Evolutionary conservation across 2,329 filamentous ascomycete genomes (phyloP), one percentile per base, ranked within the genome.

Genomic region (Kalaharituber pfeilii): DNA sequence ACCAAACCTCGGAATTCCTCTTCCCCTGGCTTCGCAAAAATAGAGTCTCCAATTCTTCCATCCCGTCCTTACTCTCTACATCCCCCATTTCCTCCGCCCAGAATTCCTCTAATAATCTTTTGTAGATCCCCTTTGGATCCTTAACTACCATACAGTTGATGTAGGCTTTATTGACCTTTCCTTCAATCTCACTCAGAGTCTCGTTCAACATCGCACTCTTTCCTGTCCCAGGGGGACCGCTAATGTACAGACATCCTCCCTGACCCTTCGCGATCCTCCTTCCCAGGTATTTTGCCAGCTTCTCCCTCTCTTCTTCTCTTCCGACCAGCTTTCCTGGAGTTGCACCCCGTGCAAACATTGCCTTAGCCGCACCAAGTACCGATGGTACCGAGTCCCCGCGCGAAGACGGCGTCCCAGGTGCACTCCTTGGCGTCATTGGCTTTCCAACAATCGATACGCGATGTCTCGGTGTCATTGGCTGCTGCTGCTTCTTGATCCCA

Each of bases 61-160:
- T 57, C 9, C 42, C 42, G 24, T 47, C 42, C 22, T 47, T 47
- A 4, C 15, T 18, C 22, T 47, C 60, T 56, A 29, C 56, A 59
- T 13, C 59, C 50, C 26, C 36, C 53, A 81, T 76, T 29, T 84
- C 81, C 50, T 84, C 78, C 57, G 76, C 77, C 54, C 82, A 72
- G 42, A 89, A 78, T 53, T 77, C 75, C 60, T 85, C 80, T 11
- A 89, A 70, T 18, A 98, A 72, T 20, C 82, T 88, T 58, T 76
- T 75, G 68, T 93, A 94, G 22, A 98, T 75, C 65, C 95, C 88
- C 60, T 80, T 81, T 1, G 87, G 85, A 29, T 80, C 86, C 65
- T 91, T 93, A 69, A 95, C 81, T 69, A 88, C 94, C 81, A 95
- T 95, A 69, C 91, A 98, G 67, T 98, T 98, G 73, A 98, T 76